A percentile compares a stretch with the other conserved stretches of the same genome.
Conservation (phyloP, 257 asterid species). For the Fraxinus anomala region DNA sequence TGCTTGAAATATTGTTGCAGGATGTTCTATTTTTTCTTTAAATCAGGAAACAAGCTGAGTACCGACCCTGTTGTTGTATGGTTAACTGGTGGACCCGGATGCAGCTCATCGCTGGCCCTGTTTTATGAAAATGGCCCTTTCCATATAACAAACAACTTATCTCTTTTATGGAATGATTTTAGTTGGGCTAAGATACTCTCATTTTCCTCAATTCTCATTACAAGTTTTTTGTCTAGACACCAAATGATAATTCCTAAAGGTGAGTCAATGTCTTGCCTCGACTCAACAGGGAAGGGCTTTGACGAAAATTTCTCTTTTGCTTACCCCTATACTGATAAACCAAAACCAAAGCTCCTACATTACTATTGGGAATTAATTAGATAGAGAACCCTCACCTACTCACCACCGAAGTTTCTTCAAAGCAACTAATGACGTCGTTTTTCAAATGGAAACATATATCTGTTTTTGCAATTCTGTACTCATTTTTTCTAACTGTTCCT, state of each 20-base stretch:
- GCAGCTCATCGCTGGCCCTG: conserved; percentile 73
- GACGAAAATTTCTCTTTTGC: too few species aligned
- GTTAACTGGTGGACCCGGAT: conserved; percentile 92
- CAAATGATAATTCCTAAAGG: too few species aligned
- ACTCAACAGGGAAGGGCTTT: too few species aligned
- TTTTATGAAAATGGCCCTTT: conserved; percentile 85
- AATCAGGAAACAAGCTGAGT: conserved; percentile 54
- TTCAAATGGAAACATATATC: background rate
- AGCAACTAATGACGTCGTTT: background rate
- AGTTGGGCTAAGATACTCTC: conserved; percentile 83
- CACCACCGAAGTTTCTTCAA: background rate
- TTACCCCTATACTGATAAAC: too few species aligned
- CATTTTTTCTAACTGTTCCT: background rate
- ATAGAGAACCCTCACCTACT: background rate
- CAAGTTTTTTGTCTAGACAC: background rate
- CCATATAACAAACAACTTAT: conserved; percentile 42
- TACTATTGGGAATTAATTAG: background rate
- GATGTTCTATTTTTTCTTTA: conserved; percentile 81
- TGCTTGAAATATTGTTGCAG: conserved; percentile 39
- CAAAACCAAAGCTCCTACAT: too few species aligned
- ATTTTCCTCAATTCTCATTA: background rate
- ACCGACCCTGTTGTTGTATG: conserved; percentile 69
- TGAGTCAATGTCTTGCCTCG: too few species aligned
- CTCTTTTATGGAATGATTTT: conserved; percentile 71
- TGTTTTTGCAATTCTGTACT: background rate